Conservation (phyloP, 202 grass and related monocot genomes). For the Hordeum pubiflorum region DNA sequence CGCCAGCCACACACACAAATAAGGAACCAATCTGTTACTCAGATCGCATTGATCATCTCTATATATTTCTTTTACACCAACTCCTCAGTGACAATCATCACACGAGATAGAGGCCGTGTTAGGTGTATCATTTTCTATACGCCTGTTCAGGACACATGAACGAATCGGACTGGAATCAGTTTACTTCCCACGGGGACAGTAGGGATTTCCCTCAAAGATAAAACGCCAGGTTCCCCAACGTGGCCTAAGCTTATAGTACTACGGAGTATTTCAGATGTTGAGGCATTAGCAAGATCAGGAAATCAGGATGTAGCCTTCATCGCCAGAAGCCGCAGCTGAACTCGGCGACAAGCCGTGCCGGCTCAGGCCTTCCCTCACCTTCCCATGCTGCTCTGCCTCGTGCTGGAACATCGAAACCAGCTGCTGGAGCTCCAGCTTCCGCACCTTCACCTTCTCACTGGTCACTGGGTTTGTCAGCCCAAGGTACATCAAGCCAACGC, state of each 20-base stretch:
- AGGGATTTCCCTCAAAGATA: neutral
- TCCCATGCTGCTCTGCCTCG: slow-evolving; percentile 75
- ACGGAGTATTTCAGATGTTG: neutral
- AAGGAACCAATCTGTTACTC: neutral
- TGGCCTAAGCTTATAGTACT: neutral
- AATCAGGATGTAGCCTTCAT: slow-evolving; percentile 36
- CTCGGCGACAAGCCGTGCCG: slow-evolving; percentile 25
- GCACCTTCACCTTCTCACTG: slow-evolving; percentile 53
- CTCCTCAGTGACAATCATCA: neutral
- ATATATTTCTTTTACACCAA: neutral
- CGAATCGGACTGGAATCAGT: neutral
- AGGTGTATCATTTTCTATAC: too few species aligned
- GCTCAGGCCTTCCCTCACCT: slow-evolving; percentile 66
- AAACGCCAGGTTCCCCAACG: neutral
- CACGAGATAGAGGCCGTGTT: neutral
- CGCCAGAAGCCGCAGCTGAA: slow-evolving; percentile 12
- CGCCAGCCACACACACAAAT: neutral
- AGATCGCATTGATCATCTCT: neutral
- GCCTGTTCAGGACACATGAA: too few species aligned
- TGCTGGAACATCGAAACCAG: slow-evolving; percentile 67
- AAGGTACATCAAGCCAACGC: slow-evolving; percentile 52
- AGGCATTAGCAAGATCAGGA: slow-evolving; percentile 17
- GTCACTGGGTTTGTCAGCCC: slow-evolving; percentile 62
- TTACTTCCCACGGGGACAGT: neutral
- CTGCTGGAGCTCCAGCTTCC: slow-evolving; percentile 77